Evolutionary conservation across 768 basidiomycete species (phyloP).

Genomic region (Lentinula guzmanii): DNA sequence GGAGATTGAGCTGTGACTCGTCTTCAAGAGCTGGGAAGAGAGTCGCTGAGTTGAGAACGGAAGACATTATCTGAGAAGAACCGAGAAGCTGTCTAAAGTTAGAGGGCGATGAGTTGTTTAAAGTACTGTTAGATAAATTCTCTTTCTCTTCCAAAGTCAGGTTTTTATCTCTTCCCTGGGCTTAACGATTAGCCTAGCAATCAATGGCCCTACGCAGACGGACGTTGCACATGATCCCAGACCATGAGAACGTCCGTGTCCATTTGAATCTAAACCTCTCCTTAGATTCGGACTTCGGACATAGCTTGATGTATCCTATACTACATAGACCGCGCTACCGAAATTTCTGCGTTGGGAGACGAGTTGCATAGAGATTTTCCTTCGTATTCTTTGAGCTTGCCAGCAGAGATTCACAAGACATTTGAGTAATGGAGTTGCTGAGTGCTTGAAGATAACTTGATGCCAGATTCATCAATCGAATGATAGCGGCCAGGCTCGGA

Average conservation of each 20-base stretch:
- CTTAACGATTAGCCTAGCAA: background rate
- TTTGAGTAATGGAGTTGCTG: too few species aligned
- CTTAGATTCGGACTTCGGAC: background rate
- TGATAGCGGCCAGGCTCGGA: background rate
- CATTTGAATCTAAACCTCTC: background rate
- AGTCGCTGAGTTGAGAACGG: background rate
- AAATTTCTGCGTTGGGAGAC: too few species aligned
- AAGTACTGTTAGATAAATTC: background rate
- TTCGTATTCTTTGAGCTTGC: too few species aligned
- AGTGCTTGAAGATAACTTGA: too few species aligned
- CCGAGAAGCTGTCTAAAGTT: background rate
- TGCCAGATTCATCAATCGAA: too few species aligned
- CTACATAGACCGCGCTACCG: too few species aligned
- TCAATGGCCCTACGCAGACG: background rate
- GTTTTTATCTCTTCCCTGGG: background rate
- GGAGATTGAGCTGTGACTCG: slow-evolving; percentile 16
- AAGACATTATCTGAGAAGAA: background rate
- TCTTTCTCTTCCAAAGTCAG: background rate
- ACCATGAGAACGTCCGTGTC: background rate
- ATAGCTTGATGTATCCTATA: background rate
- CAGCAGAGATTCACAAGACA: too few species aligned
- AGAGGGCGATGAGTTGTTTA: background rate
- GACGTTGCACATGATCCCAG: background rate
- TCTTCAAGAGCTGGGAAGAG: background rate
- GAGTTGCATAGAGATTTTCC: too few species aligned